These are phyloP conservation scores for Botryotinia calthae DNA, from an alignment of 2,329 filamentous ascomycete species.

Conservation along the genomic window DNA sequence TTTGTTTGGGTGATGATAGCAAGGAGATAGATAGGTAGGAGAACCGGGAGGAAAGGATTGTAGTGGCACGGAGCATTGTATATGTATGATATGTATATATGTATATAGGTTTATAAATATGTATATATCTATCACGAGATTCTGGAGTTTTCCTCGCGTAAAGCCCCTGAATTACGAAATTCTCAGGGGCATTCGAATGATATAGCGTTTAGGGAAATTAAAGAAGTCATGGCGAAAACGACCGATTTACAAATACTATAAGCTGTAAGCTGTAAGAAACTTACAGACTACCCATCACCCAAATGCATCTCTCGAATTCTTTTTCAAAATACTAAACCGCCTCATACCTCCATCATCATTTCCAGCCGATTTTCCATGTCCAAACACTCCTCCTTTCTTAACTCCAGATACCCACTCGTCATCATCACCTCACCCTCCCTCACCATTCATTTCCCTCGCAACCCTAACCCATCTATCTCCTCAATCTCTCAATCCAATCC, in stretches of 20 bases:
- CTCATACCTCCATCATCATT: neutral
- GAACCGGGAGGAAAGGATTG: neutral
- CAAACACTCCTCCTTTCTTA: neutral
- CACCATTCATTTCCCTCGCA: too few relatives aligned
- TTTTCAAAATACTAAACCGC: neutral
- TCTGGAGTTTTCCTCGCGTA: neutral
- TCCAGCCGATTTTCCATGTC: too few relatives aligned
- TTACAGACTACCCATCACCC: neutral
- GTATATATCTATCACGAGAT: neutral
- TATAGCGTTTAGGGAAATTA: neutral
- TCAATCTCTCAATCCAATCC: too few relatives aligned
- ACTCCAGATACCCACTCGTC: too few relatives aligned
- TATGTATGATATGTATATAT: neutral
- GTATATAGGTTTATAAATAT: neutral
- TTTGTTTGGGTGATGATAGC: neutral
- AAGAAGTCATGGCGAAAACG: neutral
- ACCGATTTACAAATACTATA: neutral
- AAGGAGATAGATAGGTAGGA: too few relatives aligned
- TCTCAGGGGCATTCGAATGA: neutral
- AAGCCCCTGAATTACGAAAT: neutral
- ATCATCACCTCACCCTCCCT: too few relatives aligned
- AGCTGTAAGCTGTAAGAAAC: neutral
- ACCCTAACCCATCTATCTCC: too few relatives aligned
- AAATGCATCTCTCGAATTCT: neutral
- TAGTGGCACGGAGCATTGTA: neutral